Percentiles rank a stretch among this genome's conserved stretches.
phyloP scores from a whole-genome alignment of 169 alveolate genomes.

The Cryptosporidium meleagridis region DNA sequence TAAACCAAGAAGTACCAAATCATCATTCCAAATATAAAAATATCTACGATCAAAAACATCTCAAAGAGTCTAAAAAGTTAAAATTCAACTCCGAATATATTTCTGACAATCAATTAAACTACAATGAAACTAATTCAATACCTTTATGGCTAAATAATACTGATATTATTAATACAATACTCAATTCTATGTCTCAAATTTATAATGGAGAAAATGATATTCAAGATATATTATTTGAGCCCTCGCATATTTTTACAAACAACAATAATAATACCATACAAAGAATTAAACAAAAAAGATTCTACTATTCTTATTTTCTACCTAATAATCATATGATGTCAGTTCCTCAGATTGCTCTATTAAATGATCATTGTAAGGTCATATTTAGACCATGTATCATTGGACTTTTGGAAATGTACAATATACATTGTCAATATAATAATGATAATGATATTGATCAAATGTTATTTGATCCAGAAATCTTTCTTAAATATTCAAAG shows the following conservation, averaged over 20 bases:
- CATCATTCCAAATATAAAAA: slow-evolving; percentile 24
- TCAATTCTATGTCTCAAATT: not conserved
- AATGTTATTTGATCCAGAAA: slow-evolving; percentile 25
- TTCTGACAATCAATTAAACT: slow-evolving; percentile 2
- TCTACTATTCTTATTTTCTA: slow-evolving; percentile 51
- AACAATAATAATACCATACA: not conserved
- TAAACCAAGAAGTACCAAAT: slow-evolving; percentile 52
- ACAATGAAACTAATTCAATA: slow-evolving; percentile 35
- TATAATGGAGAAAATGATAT: slow-evolving; percentile 19
- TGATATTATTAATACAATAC: slow-evolving; percentile 42
- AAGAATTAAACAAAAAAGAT: slow-evolving; percentile 21
- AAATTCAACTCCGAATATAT: not conserved
- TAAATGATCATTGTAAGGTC: slow-evolving; percentile 38
- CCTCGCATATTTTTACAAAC: too few relatives aligned
- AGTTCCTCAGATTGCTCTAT: slow-evolving; percentile 59
- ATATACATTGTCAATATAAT: slow-evolving; percentile 39
- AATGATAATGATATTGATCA: slow-evolving; percentile 49
- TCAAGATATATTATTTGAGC: not conserved
- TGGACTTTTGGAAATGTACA: slow-evolving; percentile 55
- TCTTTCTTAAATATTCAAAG: not conserved
- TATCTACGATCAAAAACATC: not conserved
- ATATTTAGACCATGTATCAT: slow-evolving; percentile 51
- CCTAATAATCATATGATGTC: slow-evolving; percentile 44
- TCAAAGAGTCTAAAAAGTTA: not conserved
- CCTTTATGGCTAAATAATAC: slow-evolving; percentile 63